Evolutionary conservation across 106 monocot genomes (phyloP), one percentile per base, ranked within the genome.

Genomic region (Dioscorea alata): DNA sequence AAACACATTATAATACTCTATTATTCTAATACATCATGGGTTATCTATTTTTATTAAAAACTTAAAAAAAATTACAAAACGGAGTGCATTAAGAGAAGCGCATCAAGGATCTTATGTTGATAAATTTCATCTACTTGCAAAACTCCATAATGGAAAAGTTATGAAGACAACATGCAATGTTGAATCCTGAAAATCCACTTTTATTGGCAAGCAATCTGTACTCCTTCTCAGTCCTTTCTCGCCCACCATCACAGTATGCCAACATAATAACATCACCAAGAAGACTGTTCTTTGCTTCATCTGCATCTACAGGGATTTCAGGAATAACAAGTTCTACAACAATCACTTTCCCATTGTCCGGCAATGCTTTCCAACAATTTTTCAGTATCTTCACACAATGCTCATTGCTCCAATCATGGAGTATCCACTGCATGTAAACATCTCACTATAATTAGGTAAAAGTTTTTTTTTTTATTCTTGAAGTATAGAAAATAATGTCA

Each of bases 351-450:
- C 78, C 78, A 8, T 35, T 42, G 23, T 42, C 57, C 34, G 79
- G 74, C n/a, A 79, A 61, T 7, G 79, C 73, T 25, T 79, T 69
- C 79, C 79, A 69, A 32, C 79, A 79, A 15, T 79, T 79, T 64
- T 69, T 69, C 57, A 79, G 25, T 17, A 79, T 6, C 13, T 64
- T 74, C 0, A 59, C 12, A 42, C 68, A 79, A 31, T 69, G 57
- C 64, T 79, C 69, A 54, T 79, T 73, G 24, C 73, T 69, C 73
- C 73, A 79, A 15, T 73, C 63, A 23, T 79, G 79, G 48, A 79
- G 79, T 33, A 79, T 69, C 60, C 68, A 73, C 79, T 79, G 79
- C 60, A 57, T 17, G 19, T 0, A 48, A 66, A 12, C 4, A 68
- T 0, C 2, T 18, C 21, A 13, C 1, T 2, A 50, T 8, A 42